Base-by-base conservation (phyloP, 2,329 filamentous ascomycete genomes). In the Hypoxylon sp. region DNA sequence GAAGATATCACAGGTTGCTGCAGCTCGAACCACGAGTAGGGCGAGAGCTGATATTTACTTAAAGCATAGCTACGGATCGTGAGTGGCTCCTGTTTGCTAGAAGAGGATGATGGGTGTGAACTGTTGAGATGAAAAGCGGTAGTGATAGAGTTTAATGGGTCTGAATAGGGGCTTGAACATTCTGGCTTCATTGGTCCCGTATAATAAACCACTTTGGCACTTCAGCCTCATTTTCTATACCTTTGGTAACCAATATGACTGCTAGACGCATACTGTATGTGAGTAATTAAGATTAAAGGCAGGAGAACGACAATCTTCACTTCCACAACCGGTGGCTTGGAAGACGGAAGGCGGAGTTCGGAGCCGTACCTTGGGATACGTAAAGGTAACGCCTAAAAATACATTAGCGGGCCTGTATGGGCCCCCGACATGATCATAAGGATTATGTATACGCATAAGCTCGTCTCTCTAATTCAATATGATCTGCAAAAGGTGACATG, bases 1-100 rank as follows among this genome's bases (percentile, higher is more conserved):
- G 50, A 55, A 60, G 49, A 61, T 63, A 17, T 53, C 69, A 14
- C 57, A 51, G 48, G 35, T 49, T 17, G 27, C 22, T 31, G 66
- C 59, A 54, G 65, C 50, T 37, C 48, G 54, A 33, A 27, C 30
- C 1, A 8, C 59, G 17, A 49, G 63, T 1, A 40, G 69, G 37
- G 69, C 62, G 11, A 40, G 62, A 31, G 55, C 66, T 13, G 69
- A 71, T 64, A 58, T 71, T 4, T 71, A 64, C 25, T 11, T 71
- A 33, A 71, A 71, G 62, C 64, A 62, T 56, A 49, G 42, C n/a
- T 56, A 40, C 13, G 60, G 51, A 17, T 27, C 55, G 13, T 57
- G 35, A 35, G 44, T 30, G 55, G 30, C 6, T 35, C 14, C 2
- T 25, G 27, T 30, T 44, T 42, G 53, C 22, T 25, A 25, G n/a